phyloP scores from a whole-genome alignment of 768 basidiomycete species.

The Coprinellus micaceus region DNA sequence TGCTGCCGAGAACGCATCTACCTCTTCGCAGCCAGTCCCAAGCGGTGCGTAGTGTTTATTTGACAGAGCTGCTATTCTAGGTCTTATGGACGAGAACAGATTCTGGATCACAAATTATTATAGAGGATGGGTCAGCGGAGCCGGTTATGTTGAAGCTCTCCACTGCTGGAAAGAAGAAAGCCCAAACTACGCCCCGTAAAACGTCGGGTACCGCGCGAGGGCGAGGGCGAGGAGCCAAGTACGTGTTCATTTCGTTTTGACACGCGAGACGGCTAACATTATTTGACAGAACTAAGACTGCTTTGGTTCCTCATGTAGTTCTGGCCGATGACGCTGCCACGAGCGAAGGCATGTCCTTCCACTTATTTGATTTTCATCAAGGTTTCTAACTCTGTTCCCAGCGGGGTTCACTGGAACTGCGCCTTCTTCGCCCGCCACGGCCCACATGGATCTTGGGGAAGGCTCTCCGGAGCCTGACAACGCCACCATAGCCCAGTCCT shows the following conservation, averaged over 20 bases:
- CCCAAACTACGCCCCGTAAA: constrained; percentile 36
- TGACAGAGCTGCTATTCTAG: constrained; percentile 18
- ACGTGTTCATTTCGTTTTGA: constrained; percentile 15
- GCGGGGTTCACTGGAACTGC: constrained; percentile 65
- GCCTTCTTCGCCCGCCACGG: constrained; percentile 65
- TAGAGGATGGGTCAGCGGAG: constrained; percentile 12
- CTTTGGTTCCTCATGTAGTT: constrained; percentile 31
- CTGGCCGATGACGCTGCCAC: constrained; percentile 43
- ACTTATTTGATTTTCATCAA: too few relatives aligned
- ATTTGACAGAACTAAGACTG: constrained; percentile 28
- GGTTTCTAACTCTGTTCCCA: constrained; percentile 10
- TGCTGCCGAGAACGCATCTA: constrained; percentile 35
- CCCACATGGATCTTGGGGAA: constrained; percentile 28
- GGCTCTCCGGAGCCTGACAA: constrained; percentile 52
- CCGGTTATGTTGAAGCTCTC: constrained; percentile 24
- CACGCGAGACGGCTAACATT: too few relatives aligned
- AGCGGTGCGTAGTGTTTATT: constrained; percentile 36
- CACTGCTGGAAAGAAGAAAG: constrained; percentile 44
- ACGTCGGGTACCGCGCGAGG: constrained; percentile 33
- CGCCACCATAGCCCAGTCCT: constrained; percentile 28
- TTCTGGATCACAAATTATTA: constrained; percentile 17
- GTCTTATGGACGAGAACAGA: constrained; percentile 14
- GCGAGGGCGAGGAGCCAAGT: constrained; percentile 36
- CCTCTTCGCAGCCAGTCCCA: constrained; percentile 8
- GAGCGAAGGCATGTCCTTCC: constrained; percentile 64